These are phyloP conservation scores for Dactylis glomerata DNA, from an alignment of 176 grass and related monocot species.

Conservation along the genomic window DNA sequence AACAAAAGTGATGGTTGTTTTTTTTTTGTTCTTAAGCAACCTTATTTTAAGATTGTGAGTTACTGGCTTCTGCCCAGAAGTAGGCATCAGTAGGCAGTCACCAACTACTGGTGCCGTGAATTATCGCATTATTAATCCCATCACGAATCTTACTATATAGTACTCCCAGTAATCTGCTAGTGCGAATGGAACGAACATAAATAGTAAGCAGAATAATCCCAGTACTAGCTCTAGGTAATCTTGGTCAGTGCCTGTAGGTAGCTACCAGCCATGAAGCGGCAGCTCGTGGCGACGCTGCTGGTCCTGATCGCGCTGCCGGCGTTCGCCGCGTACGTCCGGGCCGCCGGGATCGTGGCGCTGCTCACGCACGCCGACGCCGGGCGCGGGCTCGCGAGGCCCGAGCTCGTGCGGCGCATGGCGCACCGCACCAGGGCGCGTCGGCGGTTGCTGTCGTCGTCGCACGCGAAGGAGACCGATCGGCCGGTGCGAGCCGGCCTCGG, in stretches of 20 bases:
- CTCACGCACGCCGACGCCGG: slow-evolving; percentile 57
- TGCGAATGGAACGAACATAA: not conserved
- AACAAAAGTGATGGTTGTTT: not conserved
- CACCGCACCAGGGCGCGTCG: slow-evolving; percentile 29
- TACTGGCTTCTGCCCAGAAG: slow-evolving; percentile 27
- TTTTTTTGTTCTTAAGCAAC: slow-evolving; percentile 5
- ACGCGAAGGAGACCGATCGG: not conserved
- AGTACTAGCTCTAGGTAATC: not conserved
- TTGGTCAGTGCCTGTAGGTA: not conserved
- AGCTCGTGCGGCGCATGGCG: slow-evolving; percentile 53
- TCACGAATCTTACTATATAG: not conserved
- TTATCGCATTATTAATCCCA: slow-evolving; percentile 6
- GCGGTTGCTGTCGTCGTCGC: not conserved
- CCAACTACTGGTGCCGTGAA: not conserved
- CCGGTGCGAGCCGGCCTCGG: not conserved
- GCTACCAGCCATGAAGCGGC: slow-evolving; percentile 22
- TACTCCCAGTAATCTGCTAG: not conserved
- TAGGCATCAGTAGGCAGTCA: slow-evolving; percentile 33
- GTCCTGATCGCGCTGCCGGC: slow-evolving; percentile 46
- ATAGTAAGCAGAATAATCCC: slow-evolving; percentile 15
- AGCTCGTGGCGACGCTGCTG: slow-evolving; percentile 25
- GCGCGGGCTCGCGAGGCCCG: slow-evolving; percentile 27
- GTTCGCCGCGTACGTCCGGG: not conserved
- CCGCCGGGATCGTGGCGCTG: slow-evolving; percentile 26
- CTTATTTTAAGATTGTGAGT: slow-evolving; percentile 16